Conservation (phyloP, 148 eudicot species). For the Amaranthus hypochondriacus region DNA sequence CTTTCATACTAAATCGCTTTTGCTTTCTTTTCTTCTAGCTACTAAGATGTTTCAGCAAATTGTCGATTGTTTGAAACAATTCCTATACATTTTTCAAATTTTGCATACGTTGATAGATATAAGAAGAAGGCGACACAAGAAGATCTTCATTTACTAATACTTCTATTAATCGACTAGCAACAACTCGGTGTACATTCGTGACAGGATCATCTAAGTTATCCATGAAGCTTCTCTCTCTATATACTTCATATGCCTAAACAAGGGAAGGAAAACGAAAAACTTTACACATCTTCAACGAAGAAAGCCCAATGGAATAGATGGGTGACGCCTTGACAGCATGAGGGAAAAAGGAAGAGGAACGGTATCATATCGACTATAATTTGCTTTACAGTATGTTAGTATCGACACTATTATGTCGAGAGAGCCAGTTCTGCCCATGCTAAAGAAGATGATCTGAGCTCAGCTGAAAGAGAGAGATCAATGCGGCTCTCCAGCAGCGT, state of each 20-base stretch:
- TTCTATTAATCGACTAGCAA: conserved; percentile 13
- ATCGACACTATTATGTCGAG: conserved; percentile 30
- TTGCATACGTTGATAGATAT: not conserved
- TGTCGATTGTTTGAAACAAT: too few relatives aligned
- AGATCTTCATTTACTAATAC: conserved; percentile 12
- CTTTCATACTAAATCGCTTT: too few relatives aligned
- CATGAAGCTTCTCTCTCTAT: conserved; percentile 20
- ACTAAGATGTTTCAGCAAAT: too few relatives aligned
- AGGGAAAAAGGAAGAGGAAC: not conserved
- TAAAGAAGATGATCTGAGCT: conserved; percentile 71
- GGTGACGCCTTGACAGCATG: too few relatives aligned
- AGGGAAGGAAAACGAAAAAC: conserved; percentile 9
- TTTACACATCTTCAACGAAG: conserved; percentile 27
- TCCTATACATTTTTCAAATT: too few relatives aligned
- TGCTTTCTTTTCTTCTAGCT: too few relatives aligned
- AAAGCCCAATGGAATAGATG: conserved; percentile 8
- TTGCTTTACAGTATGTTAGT: conserved; percentile 41
- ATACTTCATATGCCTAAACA: conserved; percentile 20
- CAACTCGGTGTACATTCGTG: conserved; percentile 28
- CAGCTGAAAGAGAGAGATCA: conserved; percentile 64
- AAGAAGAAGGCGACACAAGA: not conserved
- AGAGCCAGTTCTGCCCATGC: conserved; percentile 97
- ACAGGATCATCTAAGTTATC: conserved; percentile 22
- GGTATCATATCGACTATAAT: conserved; percentile 7
- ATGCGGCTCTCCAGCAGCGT: conserved; percentile 53